Evolutionary conservation across 2,329 filamentous ascomycete species (phyloP).

Genomic region (Exophiala viscosa): DNA sequence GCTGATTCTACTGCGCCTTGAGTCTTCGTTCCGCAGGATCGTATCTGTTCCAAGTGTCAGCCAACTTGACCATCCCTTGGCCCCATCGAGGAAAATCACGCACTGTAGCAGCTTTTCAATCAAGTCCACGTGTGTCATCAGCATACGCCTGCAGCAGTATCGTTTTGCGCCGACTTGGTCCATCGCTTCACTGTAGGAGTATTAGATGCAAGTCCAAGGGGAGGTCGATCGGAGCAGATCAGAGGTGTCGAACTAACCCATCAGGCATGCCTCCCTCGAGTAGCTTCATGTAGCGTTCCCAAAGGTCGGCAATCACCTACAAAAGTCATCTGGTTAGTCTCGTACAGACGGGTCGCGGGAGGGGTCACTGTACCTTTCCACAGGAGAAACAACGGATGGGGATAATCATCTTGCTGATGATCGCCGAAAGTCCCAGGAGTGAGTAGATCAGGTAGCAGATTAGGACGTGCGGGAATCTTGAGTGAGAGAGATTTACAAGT

Average conservation of each 20-base stretch:
- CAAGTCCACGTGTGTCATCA: slow-evolving; percentile 98
- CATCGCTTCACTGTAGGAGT: slow-evolving; percentile 74
- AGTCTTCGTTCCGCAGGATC: slow-evolving; percentile 25
- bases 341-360: background rate
- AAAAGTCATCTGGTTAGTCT: slow-evolving; percentile 32
- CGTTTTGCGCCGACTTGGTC: slow-evolving; percentile 88
- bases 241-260: slow-evolving; percentile 55
- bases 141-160: slow-evolving; percentile 98
- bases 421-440: background rate
- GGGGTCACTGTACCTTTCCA: slow-evolving; percentile 69
- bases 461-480: background rate
- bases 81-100: slow-evolving; percentile 29
- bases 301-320: slow-evolving; percentile 93
- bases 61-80: background rate
- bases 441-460: background rate
- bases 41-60: slow-evolving; percentile 18
- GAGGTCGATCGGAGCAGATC: background rate
- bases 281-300: slow-evolving; percentile 89
- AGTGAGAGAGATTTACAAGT: background rate
- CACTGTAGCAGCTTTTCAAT: slow-evolving; percentile 98
- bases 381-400: slow-evolving; percentile 98
- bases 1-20: slow-evolving; percentile 12
- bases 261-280: slow-evolving; percentile 74
- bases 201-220: slow-evolving; percentile 6
- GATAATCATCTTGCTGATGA: slow-evolving; percentile 79